phyloP scores from a whole-genome alignment of 164 flowering plant genomes.

The Akebia trifoliata region DNA sequence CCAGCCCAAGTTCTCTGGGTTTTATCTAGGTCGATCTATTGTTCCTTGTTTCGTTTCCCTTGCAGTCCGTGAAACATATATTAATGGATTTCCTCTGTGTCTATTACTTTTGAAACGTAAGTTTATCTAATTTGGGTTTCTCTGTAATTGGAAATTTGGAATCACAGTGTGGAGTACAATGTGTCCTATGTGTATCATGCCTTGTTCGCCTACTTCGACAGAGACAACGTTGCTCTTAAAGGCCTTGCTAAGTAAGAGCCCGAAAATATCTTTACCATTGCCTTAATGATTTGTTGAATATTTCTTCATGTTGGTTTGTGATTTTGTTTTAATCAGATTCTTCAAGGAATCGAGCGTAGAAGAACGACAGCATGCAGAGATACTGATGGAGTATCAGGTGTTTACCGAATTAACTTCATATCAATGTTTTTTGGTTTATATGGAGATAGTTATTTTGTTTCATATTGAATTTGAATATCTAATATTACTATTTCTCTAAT shows the following conservation, averaged over 20 bases:
- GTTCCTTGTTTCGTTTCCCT: no score
- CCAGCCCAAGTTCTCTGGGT: no score
- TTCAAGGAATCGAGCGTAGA: conserved; percentile 89
- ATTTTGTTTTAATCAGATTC: conserved; percentile 47
- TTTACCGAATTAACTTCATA: not conserved
- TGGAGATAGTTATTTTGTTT: no score
- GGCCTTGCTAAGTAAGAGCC: conserved; percentile 73
- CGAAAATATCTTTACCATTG: not conserved
- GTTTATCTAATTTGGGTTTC: not conserved
- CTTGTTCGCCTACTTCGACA: conserved; percentile 81
- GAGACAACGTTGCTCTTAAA: conserved; percentile 90
- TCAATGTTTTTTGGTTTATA: not conserved
- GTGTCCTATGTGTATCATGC: conserved; percentile 91
- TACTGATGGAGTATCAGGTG: conserved; percentile 95
- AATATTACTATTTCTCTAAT: not conserved
- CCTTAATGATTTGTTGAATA: not conserved
- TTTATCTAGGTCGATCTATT: no score
- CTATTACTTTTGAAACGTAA: not conserved
- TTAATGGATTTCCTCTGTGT: no score
- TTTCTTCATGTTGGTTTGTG: not conserved
- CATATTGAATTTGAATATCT: no score
- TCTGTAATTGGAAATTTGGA: not conserved
- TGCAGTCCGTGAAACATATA: no score
- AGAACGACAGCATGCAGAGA: conserved; percentile 89
- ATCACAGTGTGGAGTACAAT: conserved; percentile 81